A percentile compares a stretch with the other conserved stretches of the same genome.
Evolutionary conservation across 257 asterid species (phyloP).

Genomic region (Plantago ovata): DNA sequence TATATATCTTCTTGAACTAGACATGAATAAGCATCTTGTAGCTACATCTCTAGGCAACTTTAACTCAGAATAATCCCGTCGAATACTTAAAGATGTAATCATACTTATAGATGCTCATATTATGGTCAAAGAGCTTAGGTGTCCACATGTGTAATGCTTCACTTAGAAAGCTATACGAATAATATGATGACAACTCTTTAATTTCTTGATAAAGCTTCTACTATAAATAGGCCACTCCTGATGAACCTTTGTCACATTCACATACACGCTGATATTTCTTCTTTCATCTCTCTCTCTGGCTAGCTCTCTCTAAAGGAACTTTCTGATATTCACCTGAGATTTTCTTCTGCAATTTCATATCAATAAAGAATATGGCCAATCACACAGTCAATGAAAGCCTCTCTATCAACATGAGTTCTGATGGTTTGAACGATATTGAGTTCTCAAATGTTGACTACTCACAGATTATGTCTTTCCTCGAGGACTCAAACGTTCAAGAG

Average conservation of each 20-base stretch:
- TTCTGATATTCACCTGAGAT: not conserved
- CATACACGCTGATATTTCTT: not conserved
- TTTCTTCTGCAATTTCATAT: not conserved
- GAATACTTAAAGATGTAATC: too few species aligned
- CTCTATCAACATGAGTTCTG: not conserved
- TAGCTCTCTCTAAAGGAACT: too few species aligned
- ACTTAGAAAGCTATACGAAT: too few species aligned
- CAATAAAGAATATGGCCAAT: constrained; percentile 6
- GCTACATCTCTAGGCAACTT: too few species aligned
- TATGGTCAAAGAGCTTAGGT: too few species aligned
- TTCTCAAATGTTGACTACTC: constrained; percentile 19
- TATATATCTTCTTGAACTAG: too few species aligned
- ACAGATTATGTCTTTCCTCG: constrained; percentile 26
- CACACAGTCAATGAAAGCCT: not conserved
- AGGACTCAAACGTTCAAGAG: constrained; percentile 22
- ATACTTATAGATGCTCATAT: too few species aligned
- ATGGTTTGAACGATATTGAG: constrained; percentile 23
- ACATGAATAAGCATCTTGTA: too few species aligned
- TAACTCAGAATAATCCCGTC: too few species aligned
- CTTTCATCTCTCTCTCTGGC: not conserved
- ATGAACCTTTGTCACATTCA: not conserved
- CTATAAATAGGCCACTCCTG: constrained; percentile 10
- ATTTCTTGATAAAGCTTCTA: not conserved
- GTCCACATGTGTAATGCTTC: too few species aligned
- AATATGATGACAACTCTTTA: too few species aligned